These are phyloP conservation scores for Solioccasus polychromus DNA, from an alignment of 768 basidiomycete genomes.

Conservation along the genomic window DNA sequence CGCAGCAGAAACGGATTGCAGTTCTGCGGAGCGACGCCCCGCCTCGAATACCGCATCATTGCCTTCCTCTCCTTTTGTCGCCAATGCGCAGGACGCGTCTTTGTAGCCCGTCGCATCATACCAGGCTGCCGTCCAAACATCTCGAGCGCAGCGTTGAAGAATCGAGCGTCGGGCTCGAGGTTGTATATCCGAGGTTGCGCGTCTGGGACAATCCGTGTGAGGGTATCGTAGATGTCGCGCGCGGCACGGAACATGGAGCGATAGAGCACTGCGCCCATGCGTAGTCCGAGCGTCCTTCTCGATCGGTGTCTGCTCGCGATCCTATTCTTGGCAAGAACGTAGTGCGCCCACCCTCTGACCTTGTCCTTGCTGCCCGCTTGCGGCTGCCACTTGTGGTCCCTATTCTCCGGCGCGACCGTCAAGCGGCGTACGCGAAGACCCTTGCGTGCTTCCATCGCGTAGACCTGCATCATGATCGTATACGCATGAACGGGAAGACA, in stretches of 20 bases:
- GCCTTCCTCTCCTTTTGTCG: slow-evolving; percentile 29
- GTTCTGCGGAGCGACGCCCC: slow-evolving; percentile 22
- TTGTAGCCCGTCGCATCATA: slow-evolving; percentile 16
- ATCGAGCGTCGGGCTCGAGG: slow-evolving; percentile 56
- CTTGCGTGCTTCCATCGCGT: slow-evolving; percentile 43
- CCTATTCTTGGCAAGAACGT: slow-evolving; percentile 23
- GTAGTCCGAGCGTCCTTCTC: slow-evolving; percentile 28
- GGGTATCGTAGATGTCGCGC: slow-evolving; percentile 22
- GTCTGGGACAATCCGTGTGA: slow-evolving; percentile 19
- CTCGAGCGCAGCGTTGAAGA: slow-evolving; percentile 61
- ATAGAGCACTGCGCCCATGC: slow-evolving; percentile 32
- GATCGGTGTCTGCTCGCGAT: slow-evolving; percentile 21
- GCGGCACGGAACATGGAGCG: slow-evolving; percentile 37
- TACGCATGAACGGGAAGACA: slow-evolving; percentile 63
- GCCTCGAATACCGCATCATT: slow-evolving; percentile 24
- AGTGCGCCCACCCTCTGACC: slow-evolving; percentile 37
- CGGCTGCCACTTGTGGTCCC: slow-evolving; percentile 18
- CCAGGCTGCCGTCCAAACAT: slow-evolving; percentile 35
- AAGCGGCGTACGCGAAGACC: slow-evolving; percentile 17
- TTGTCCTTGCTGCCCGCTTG: slow-evolving; percentile 12
- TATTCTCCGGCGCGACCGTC: background rate
- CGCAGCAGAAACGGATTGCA: slow-evolving; percentile 37
- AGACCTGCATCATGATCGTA: slow-evolving; percentile 67
- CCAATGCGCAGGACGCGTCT: slow-evolving; percentile 26
- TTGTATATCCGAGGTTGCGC: slow-evolving; percentile 32